A percentile compares a stretch with the other conserved stretches of the same genome.
Evolutionary conservation across 306 rosid genomes (phyloP).

Genomic region (Lathyrus oleraceus): DNA sequence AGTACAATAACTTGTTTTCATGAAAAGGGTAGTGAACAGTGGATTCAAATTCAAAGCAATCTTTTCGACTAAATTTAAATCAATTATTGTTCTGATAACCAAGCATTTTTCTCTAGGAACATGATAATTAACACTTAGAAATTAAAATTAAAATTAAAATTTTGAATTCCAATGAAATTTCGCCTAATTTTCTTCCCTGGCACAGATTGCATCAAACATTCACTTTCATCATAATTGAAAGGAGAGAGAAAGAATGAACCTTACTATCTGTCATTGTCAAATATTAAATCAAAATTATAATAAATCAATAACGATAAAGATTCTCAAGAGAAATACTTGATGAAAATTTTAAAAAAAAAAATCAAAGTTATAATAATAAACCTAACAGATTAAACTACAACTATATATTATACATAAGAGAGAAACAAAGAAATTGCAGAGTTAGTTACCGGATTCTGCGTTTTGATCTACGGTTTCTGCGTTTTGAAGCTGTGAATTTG

Average conservation of each 20-base stretch:
- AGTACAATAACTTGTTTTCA: constrained; percentile 35
- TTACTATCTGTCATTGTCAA: constrained; percentile 44
- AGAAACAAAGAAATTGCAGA: background rate
- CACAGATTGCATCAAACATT: background rate
- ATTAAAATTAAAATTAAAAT: background rate
- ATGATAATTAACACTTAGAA: no score
- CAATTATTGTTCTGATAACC: no score
- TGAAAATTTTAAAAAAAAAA: background rate
- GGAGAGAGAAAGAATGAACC: constrained; percentile 34
- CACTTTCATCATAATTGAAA: constrained; percentile 30
- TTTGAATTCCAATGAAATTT: constrained; percentile 22
- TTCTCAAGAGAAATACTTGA: constrained; percentile 20
- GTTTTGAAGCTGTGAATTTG: background rate
- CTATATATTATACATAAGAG: background rate
- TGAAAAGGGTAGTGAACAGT: constrained; percentile 21
- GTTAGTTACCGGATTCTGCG: constrained; percentile 33
- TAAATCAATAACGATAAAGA: background rate
- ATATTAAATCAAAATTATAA: constrained; percentile 11
- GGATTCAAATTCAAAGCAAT: constrained; percentile 31
- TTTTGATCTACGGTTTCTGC: background rate
- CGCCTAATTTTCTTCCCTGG: constrained; percentile 1
- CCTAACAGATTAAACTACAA: no score
- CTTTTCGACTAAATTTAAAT: background rate
- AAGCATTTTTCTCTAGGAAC: background rate
- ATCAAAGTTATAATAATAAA: background rate